These are phyloP conservation scores for Suillus discolor DNA, from an alignment of 768 basidiomycete species.

Conservation along the genomic window DNA sequence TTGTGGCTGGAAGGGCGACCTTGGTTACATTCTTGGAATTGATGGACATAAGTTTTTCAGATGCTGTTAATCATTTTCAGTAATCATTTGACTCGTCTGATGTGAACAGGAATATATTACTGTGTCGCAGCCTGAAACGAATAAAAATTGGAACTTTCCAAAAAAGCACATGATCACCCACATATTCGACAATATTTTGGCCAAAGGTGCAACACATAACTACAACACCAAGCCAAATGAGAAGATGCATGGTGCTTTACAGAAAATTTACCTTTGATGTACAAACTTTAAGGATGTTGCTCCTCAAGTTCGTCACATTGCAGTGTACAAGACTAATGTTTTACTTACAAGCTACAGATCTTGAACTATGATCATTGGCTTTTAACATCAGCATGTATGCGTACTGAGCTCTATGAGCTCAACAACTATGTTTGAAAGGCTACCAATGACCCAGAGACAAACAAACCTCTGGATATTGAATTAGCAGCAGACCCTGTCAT, in stretches of 20 bases:
- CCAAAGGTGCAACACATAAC: constrained; percentile 33
- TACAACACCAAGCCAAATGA: constrained; percentile 38
- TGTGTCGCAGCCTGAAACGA: neutral
- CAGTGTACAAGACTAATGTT: constrained; percentile 12
- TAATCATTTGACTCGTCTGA: neutral
- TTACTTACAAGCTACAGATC: constrained; percentile 7
- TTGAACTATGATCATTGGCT: constrained; percentile 3
- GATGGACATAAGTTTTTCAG: constrained; percentile 20
- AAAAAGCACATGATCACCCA: constrained; percentile 36
- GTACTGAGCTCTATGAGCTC: neutral
- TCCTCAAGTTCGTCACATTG: constrained; percentile 24
- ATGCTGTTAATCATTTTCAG: neutral
- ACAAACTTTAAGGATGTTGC: constrained; percentile 39
- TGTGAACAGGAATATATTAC: neutral
- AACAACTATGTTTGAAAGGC: neutral
- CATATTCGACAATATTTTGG: constrained; percentile 34
- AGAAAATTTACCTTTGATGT: constrained; percentile 24
- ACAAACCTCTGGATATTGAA: neutral
- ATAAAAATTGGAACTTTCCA: constrained; percentile 34
- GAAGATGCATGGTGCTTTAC: constrained; percentile 28
- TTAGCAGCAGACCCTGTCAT: neutral
- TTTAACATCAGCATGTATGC: constrained; percentile 4
- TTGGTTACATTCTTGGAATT: constrained; percentile 19
- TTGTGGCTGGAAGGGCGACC: constrained; percentile 23
- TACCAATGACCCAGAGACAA: neutral